These are phyloP conservation scores for Aureoboletus auriporus DNA, from an alignment of 768 basidiomycete species.

Conservation along the genomic window DNA sequence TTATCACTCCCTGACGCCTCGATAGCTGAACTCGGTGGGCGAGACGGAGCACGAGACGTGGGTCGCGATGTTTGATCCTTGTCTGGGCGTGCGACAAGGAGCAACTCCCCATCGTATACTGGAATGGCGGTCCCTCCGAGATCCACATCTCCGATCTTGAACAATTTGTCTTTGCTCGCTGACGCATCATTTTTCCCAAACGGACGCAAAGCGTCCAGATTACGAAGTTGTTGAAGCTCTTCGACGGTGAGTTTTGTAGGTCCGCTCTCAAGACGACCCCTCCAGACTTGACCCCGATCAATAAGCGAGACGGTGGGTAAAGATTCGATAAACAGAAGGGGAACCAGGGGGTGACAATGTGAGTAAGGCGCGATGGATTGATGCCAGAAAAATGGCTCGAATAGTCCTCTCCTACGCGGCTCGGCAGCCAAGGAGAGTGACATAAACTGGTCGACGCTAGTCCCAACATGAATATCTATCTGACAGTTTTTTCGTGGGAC, in stretches of 20 bases:
- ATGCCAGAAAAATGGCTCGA: slow-evolving; percentile 76
- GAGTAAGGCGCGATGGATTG: slow-evolving; percentile 35
- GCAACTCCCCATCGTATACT: slow-evolving; percentile 69
- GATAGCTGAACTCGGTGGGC: slow-evolving; percentile 64
- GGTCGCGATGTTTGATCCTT: slow-evolving; percentile 51
- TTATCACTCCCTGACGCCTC: slow-evolving; percentile 39
- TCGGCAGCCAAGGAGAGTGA: slow-evolving; percentile 73
- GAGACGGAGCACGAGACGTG: slow-evolving; percentile 57
- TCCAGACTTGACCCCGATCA: slow-evolving; percentile 60
- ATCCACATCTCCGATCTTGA: slow-evolving; percentile 40
- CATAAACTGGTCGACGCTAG: slow-evolving; percentile 74
- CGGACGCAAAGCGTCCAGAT: slow-evolving; percentile 41
- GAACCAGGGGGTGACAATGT: slow-evolving; percentile 48
- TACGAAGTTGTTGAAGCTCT: slow-evolving; percentile 58
- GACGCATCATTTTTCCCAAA: slow-evolving; percentile 15
- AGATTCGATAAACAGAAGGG: slow-evolving; percentile 74
- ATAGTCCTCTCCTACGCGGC: slow-evolving; percentile 66
- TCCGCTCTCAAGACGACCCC: slow-evolving; percentile 67
- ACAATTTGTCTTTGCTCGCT: slow-evolving; percentile 23
- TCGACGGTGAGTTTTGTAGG: slow-evolving; percentile 42
- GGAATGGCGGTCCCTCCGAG: slow-evolving; percentile 68
- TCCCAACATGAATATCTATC: background rate
- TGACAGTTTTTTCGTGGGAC: slow-evolving; percentile 18
- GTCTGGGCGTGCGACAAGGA: slow-evolving; percentile 60
- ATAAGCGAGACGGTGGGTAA: slow-evolving; percentile 64